A percentile compares a stretch with the other conserved stretches of the same genome.
phyloP scores from a whole-genome alignment of 2,329 filamentous ascomycete species.

The Pseudogymnoascus sp. region DNA sequence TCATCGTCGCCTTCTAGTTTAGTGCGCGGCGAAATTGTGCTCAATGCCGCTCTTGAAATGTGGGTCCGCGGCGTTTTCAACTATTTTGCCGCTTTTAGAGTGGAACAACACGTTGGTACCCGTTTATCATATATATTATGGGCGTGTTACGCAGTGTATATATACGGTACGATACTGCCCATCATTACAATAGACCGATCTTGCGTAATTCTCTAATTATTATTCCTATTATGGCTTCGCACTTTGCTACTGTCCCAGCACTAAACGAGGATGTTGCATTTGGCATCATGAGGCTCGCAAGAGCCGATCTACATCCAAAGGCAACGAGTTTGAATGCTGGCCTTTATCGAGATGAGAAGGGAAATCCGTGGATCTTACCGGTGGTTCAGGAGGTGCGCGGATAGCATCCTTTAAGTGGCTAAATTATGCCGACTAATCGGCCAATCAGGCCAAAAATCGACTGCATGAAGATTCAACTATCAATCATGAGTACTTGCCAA shows the following conservation, averaged over 20 bases:
- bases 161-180: neutral
- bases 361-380: slow-evolving; percentile 36
- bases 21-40: neutral
- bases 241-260: neutral
- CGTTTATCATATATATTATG: neutral
- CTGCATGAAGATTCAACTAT: slow-evolving; percentile 10
- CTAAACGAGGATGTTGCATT: neutral
- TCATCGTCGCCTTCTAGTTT: neutral
- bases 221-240: neutral
- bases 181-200: neutral
- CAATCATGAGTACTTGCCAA: slow-evolving; percentile 36
- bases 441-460: slow-evolving; percentile 1
- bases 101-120: neutral
- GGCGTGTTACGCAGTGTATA: neutral
- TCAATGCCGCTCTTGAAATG: neutral
- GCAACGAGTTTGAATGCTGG: slow-evolving; percentile 38
- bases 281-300: neutral
- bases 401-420: no score
- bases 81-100: neutral
- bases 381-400: slow-evolving; percentile 29
- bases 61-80: neutral
- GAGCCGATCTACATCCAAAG: slow-evolving; percentile 27
- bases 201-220: neutral
- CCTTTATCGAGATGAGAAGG: slow-evolving; percentile 36
- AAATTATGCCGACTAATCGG: neutral